Percentiles rank a stretch among this genome's conserved stretches.
These are phyloP conservation scores for Kalaharituber pfeilii DNA, from an alignment of 2,329 filamentous ascomycete genomes.

Conservation along the genomic window DNA sequence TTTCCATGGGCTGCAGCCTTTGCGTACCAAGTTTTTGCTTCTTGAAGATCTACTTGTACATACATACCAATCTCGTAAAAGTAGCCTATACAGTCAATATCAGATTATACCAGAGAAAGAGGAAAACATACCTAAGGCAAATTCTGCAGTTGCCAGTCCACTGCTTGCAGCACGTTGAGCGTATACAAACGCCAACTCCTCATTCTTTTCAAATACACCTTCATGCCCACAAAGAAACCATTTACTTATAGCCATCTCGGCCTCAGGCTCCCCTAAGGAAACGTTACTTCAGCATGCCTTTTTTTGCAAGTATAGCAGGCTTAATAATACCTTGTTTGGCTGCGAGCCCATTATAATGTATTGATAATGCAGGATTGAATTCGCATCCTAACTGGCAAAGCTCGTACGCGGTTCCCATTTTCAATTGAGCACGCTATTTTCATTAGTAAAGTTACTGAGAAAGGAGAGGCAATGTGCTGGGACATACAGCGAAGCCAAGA, in stretches of 20 bases:
- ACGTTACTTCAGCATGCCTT: background rate
- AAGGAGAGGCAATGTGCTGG: background rate
- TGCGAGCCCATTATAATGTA: slow-evolving; percentile 91
- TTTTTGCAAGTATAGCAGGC: background rate
- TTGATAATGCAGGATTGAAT: slow-evolving; percentile 77
- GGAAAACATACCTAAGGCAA: slow-evolving; percentile 48
- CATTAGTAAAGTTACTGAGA: slow-evolving; percentile 27
- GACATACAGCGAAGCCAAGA: slow-evolving; percentile 55
- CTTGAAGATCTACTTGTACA: slow-evolving; percentile 62
- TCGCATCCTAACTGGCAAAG: slow-evolving; percentile 85
- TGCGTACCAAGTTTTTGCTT: slow-evolving; percentile 77
- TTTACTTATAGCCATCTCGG: slow-evolving; percentile 88
- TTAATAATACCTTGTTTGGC: slow-evolving; percentile 64
- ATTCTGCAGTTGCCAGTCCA: slow-evolving; percentile 78
- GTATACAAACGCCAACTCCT: slow-evolving; percentile 80
- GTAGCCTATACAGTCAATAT: slow-evolving; percentile 38
- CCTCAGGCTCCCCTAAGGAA: slow-evolving; percentile 51
- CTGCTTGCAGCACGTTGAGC: slow-evolving; percentile 68
- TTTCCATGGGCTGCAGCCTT: slow-evolving; percentile 73
- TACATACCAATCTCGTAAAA: slow-evolving; percentile 95
- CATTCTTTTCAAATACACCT: slow-evolving; percentile 83
- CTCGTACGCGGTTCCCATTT: slow-evolving; percentile 94
- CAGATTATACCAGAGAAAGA: background rate
- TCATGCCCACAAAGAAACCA: slow-evolving; percentile 98
- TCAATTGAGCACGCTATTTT: slow-evolving; percentile 44